Base-by-base conservation (phyloP, 441 rosid species). In the Populus hybrid region DNA sequence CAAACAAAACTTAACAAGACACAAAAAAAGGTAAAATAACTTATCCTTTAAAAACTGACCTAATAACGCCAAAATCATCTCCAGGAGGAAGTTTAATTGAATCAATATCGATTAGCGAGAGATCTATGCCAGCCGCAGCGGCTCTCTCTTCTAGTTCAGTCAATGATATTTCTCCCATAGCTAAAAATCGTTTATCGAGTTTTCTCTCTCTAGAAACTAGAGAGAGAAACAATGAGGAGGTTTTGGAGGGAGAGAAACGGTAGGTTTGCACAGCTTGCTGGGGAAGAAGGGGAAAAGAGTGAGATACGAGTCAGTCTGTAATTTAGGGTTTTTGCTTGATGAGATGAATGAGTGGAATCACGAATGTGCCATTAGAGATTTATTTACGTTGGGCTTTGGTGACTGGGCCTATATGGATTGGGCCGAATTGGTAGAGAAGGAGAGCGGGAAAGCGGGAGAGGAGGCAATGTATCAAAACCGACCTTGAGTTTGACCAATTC, bases 61-160 rank as follows among this genome's bases (percentile, higher is more conserved):
- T 95, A 68, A 80, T 65, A 66, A 95, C 84, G 26, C 92, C 98
- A 38, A 85, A 89, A 73, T 86, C 68, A 11, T 93, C 89, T 0
- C 96, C 93, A 1, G 90, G 86, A 53, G 98, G 97, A 38, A 93
- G 94, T 3, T 84, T 83, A 6, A 95, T 82, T n/a, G 92, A 83
- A 64, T 78, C 87, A 72, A 90, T 79, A 80, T 90, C 90, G 26
- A 92, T 31, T 16, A 82, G 81, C 8, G 88, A 79, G 65, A 83
- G 79, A 70, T 91, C 90, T 74, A 93, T 89, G 40, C 96, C 96
- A 73, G 85, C 69, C 10, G 69, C 78, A 66, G 83, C 82, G 4
- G 97, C 92, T 9, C 86, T 82, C 18, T 84, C 81, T 66, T 89
- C 94, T 7, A 87, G 73, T 21, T 85, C 82, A 83, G 77, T 88